Conservation (phyloP, 1,284 basidiomycete species). For the Leccinum griseonigrum region DNA sequence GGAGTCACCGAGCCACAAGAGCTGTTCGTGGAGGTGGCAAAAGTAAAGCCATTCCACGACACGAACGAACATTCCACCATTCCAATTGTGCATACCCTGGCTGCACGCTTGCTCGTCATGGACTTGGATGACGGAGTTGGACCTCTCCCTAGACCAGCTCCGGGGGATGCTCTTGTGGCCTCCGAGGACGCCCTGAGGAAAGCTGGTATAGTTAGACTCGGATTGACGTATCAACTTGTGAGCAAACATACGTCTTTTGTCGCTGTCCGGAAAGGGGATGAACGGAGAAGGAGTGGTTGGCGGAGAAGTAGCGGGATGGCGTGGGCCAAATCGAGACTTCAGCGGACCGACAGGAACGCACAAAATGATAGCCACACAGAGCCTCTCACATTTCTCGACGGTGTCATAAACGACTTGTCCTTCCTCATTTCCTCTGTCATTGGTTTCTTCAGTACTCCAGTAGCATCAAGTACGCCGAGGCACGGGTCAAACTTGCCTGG, state of each 20-base stretch:
- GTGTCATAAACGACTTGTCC: constrained; percentile 16
- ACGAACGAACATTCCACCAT: constrained; percentile 24
- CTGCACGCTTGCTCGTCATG: constrained; percentile 50
- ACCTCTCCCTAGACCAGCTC: constrained; percentile 28
- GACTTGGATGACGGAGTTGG: constrained; percentile 38
- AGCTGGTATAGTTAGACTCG: constrained; percentile 47
- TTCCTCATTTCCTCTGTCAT: constrained; percentile 20
- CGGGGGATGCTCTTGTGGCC: constrained; percentile 21
- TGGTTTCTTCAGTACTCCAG: constrained; percentile 4
- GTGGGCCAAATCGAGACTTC: constrained; percentile 21
- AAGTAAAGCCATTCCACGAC: constrained; percentile 35
- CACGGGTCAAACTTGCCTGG: constrained; percentile 16
- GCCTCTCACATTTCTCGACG: constrained; percentile 18
- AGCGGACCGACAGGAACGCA: background rate
- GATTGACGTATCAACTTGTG: constrained; percentile 48
- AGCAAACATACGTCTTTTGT: constrained; percentile 57
- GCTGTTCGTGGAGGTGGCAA: constrained; percentile 37
- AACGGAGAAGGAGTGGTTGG: constrained; percentile 6
- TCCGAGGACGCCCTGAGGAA: constrained; percentile 37
- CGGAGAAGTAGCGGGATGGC: constrained; percentile 1
- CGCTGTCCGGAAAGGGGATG: constrained; percentile 40
- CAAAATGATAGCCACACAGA: background rate
- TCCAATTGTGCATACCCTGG: constrained; percentile 51
- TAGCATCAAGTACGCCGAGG: background rate
- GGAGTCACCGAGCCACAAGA: constrained; percentile 33